Base-by-base conservation (phyloP, 1,139 yeast species). In the Sugiyamaella paludigena region DNA sequence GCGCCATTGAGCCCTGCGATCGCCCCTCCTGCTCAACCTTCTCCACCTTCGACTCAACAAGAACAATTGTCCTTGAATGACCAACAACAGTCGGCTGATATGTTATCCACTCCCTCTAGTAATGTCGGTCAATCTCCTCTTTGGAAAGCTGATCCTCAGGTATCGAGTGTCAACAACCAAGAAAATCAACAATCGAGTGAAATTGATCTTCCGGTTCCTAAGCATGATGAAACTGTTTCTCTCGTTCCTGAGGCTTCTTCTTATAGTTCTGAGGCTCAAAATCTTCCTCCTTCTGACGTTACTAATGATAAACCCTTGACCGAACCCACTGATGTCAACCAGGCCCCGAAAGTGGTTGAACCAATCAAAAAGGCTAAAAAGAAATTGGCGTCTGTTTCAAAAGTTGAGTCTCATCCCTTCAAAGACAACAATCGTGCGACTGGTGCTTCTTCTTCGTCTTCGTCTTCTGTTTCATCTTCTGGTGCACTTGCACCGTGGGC, bases 401-500 rank as follows among this genome's bases (percentile, higher is more conserved):
- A 10, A 26, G 41, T 7, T 38, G 11, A 11, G 30, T 6, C 37
- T 24, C 19, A 15, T 11, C 10, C 37, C 16, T 31, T 28, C 12
- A 26, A 4, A 13, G 28, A n/a, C 7, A 8, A 11, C 13, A 19
- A 24, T 40, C 10, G 30, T 40, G 9, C 19, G 15, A 36, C n/a
- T 31, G 26, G 30, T 5, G 24, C 5, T 19, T 19, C 5, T 9
- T 9, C 36, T n/a, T 10, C 31, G 10, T 19, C 19, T 27, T 35
- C 44, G 5, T 30, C 44, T 15, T 12, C 36, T 15, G 24, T 53
- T 11, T 41, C 54, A 24, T 49, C 54, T 33, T 42, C 50, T 38
- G 58, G 61, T 43, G 50, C 42, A 42, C 46, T 63, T 19, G 78
- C 78, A 4, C 77, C 80, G 12, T 72, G 78, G 78, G 77, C 77